Evolutionary conservation across 768 basidiomycete genomes (phyloP).

Genomic region (Crucibulum laeve): DNA sequence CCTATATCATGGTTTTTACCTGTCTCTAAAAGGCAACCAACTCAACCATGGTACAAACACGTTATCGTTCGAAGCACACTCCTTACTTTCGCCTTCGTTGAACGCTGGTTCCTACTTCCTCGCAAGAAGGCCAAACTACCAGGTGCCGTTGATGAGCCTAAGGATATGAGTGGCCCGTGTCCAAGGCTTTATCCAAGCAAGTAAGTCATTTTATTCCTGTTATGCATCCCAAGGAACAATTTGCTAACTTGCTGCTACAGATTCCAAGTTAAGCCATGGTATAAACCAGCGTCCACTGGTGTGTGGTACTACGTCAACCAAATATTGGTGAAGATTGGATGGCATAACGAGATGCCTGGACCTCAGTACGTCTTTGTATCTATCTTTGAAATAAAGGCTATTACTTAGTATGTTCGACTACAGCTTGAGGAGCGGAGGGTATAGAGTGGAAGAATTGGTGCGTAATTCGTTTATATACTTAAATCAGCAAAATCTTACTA

Average conservation of each 20-base stretch:
- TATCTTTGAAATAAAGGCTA: background rate
- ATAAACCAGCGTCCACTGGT: slow-evolving; percentile 31
- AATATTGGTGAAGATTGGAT: slow-evolving; percentile 26
- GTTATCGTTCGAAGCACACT: slow-evolving; percentile 19
- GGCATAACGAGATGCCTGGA: slow-evolving; percentile 33
- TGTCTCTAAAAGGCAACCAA: slow-evolving; percentile 24
- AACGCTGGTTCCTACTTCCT: slow-evolving; percentile 36
- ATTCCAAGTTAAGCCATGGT: slow-evolving; percentile 39
- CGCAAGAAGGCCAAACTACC: slow-evolving; percentile 18
- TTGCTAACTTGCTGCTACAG: slow-evolving; percentile 12
- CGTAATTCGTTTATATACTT: slow-evolving; percentile 6
- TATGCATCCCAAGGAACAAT: background rate
- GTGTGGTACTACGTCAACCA: slow-evolving; percentile 22
- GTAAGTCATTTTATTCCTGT: slow-evolving; percentile 12
- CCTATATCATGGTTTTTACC: background rate
- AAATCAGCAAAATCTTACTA: background rate
- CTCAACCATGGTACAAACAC: slow-evolving; percentile 29
- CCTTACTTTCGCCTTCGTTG: slow-evolving; percentile 20
- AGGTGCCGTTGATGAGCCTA: slow-evolving; percentile 18
- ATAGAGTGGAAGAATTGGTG: slow-evolving; percentile 40
- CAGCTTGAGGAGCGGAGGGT: slow-evolving; percentile 32
- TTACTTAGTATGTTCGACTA: background rate
- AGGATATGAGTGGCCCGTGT: slow-evolving; percentile 14
- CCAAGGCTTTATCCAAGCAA: slow-evolving; percentile 30
- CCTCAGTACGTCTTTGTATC: slow-evolving; percentile 21